phyloP scores from a whole-genome alignment of 495 filamentous ascomycete species.

The Podospora australis region DNA sequence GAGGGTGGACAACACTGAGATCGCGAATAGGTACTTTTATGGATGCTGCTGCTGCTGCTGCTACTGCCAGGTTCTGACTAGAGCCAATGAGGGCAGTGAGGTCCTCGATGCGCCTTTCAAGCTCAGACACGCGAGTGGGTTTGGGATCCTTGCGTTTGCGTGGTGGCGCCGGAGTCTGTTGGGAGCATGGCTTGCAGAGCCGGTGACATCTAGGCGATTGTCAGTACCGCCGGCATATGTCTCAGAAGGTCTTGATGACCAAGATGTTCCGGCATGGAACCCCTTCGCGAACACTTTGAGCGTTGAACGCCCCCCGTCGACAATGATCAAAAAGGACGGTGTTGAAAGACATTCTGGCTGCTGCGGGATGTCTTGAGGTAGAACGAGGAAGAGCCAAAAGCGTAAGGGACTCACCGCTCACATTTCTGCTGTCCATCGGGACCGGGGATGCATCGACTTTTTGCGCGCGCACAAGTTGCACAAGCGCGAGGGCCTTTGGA shows the following conservation, averaged over 20 bases:
- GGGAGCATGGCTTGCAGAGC: conserved; percentile 23
- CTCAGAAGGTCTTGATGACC: no score
- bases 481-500: conserved; percentile 22
- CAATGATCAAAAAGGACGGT: no score
- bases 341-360: no score
- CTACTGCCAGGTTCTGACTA: conserved; percentile 2
- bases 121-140: conserved; percentile 25
- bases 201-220: conserved; percentile 31
- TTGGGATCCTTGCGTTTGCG: conserved; percentile 27
- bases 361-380: no score
- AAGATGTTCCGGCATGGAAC: no score
- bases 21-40: neutral
- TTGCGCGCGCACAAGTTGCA: conserved; percentile 19
- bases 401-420: conserved; percentile 13
- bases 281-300: no score
- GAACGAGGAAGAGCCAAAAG: neutral
- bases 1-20: neutral
- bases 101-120: conserved; percentile 27
- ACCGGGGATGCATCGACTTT: conserved; percentile 19
- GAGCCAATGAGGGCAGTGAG: conserved; percentile 22
- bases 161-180: conserved; percentile 25
- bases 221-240: no score
- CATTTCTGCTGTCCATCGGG: conserved; percentile 12
- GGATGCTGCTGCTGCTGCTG: neutral
- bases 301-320: no score